Evolutionary conservation across 1,284 basidiomycete genomes (phyloP).

Genomic region (Mycena citricolor): DNA sequence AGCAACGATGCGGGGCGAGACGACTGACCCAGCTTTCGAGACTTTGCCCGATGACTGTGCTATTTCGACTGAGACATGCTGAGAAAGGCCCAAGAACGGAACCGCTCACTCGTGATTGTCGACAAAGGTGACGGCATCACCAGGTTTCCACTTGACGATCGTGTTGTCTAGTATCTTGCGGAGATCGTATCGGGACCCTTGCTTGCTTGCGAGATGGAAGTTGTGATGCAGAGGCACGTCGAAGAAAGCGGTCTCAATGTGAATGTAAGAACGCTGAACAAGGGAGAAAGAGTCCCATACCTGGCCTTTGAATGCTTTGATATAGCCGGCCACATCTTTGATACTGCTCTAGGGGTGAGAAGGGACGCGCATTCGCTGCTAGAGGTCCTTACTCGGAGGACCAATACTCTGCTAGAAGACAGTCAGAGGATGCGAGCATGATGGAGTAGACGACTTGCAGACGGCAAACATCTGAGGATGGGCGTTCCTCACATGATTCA

Average conservation of each 20-base stretch:
- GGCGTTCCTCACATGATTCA: conserved; percentile 35
- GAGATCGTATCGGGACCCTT: conserved; percentile 62
- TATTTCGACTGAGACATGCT: conserved; percentile 31
- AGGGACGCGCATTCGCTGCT: conserved; percentile 4
- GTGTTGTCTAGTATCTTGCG: conserved; percentile 60
- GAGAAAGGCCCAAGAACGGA: conserved; percentile 1
- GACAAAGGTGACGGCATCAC: conserved; percentile 79
- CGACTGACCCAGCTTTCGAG: conserved; percentile 74
- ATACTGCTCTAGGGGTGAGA: conserved; percentile 40
- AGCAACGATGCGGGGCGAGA: conserved; percentile 11
- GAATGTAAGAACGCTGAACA: neutral
- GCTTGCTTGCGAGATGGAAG: conserved; percentile 63
- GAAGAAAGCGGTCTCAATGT: conserved; percentile 66
- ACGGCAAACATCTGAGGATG: conserved; percentile 64
- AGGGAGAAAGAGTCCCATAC: conserved; percentile 36
- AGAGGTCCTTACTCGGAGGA: conserved; percentile 52
- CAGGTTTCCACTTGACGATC: conserved; percentile 55
- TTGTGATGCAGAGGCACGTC: conserved; percentile 79
- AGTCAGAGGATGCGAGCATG: neutral
- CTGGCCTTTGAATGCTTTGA: conserved; percentile 61
- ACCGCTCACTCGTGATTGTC: conserved; percentile 77
- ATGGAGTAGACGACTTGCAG: conserved; percentile 33
- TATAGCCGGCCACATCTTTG: conserved; percentile 54
- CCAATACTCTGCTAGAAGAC: conserved; percentile 65
- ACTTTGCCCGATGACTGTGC: conserved; percentile 68